Evolutionary conservation across 2,329 filamentous ascomycete species (phyloP).

Genomic region (Saccharata proteae): DNA sequence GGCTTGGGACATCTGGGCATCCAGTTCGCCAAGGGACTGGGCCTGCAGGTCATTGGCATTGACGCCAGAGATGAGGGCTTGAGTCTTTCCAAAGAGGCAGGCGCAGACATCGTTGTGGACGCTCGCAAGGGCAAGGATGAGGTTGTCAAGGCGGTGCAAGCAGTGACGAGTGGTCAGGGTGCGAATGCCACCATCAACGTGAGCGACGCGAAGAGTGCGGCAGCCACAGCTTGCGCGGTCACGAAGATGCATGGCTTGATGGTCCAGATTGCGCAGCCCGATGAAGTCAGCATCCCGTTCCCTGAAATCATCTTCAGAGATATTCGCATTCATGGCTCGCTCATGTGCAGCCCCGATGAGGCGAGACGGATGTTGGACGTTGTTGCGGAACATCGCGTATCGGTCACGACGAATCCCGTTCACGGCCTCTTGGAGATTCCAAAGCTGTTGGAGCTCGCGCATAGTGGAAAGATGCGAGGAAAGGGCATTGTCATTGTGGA

Average conservation of each 20-base stretch:
- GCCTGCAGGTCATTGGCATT: slow-evolving; percentile 41
- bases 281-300: slow-evolving; percentile 28
- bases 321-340: slow-evolving; percentile 36
- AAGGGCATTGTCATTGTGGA: slow-evolving; percentile 45
- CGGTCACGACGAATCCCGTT: slow-evolving; percentile 40
- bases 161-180: slow-evolving; percentile 36
- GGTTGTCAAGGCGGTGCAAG: slow-evolving; percentile 36
- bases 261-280: slow-evolving; percentile 45
- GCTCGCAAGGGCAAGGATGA: slow-evolving; percentile 36
- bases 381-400: slow-evolving; percentile 35
- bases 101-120: slow-evolving; percentile 43
- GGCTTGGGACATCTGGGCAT: slow-evolving; percentile 39
- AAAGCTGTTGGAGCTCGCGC: slow-evolving; percentile 37
- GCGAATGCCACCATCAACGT: slow-evolving; percentile 43
- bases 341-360: slow-evolving; percentile 33
- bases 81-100: slow-evolving; percentile 32
- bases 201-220: slow-evolving; percentile 39
- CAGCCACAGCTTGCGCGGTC: slow-evolving; percentile 40
- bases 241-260: slow-evolving; percentile 48
- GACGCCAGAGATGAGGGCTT: slow-evolving; percentile 44
- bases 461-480: slow-evolving; percentile 41
- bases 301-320: slow-evolving; percentile 42
- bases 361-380: slow-evolving; percentile 36
- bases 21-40: slow-evolving; percentile 39
- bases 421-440: slow-evolving; percentile 40